Conservation (phyloP, 805 yeast species). For the Zygosaccharomyces bisporus region DNA sequence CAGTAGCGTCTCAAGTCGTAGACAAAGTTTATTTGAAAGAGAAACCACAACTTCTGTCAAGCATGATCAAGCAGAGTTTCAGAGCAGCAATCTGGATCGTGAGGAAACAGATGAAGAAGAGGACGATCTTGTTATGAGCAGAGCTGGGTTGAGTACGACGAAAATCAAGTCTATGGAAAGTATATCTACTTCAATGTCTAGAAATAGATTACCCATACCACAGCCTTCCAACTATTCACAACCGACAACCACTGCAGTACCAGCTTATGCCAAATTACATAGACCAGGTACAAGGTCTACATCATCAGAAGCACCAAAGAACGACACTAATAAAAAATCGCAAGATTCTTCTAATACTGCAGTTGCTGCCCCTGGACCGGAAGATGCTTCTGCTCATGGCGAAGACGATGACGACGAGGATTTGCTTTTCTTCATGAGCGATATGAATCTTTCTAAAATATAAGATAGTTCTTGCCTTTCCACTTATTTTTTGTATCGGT, state of each 20-base stretch:
- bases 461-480: background rate
- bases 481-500: background rate
- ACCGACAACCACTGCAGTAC: constrained; percentile 32
- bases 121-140: constrained; percentile 21
- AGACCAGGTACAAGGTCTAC: constrained; percentile 26
- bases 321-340: background rate
- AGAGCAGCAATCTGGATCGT: background rate
- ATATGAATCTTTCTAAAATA: constrained; percentile 49
- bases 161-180: constrained; percentile 26
- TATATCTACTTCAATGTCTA: constrained; percentile 26
- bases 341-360: constrained; percentile 1
- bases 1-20: constrained; percentile 12
- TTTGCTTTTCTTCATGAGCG: constrained; percentile 67
- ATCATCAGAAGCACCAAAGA: constrained; percentile 14
- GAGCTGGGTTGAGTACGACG: constrained; percentile 7
- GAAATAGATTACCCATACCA: constrained; percentile 26
- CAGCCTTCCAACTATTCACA: constrained; percentile 31
- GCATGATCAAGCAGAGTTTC: constrained; percentile 4
- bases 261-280: constrained; percentile 36
- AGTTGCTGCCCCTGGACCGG: constrained; percentile 11
- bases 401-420: constrained; percentile 59
- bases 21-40: constrained; percentile 11
- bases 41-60: constrained; percentile 7
- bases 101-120: constrained; percentile 20
- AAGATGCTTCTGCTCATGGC: constrained; percentile 34